Conservation (phyloP, 2,329 filamentous ascomycete genomes). For the Lecanicillium sp. region DNA sequence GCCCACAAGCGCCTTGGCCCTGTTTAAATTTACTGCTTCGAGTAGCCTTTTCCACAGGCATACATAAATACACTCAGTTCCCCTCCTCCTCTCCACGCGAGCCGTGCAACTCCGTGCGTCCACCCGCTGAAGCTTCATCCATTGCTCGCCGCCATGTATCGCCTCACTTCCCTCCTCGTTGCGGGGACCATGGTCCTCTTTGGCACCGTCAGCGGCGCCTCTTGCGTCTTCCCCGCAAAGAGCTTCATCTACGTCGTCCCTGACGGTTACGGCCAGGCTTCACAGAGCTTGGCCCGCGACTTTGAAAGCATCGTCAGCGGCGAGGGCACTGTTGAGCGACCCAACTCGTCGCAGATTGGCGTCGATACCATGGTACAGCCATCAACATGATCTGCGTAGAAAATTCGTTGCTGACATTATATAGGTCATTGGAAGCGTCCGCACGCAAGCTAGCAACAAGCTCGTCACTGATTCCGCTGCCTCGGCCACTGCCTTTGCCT, state of each 20-base stretch:
- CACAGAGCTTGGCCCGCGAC: slow-evolving; percentile 21
- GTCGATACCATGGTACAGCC: slow-evolving; percentile 14
- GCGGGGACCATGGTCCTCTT: neutral
- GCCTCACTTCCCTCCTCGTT: slow-evolving; percentile 1
- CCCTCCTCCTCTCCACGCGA: no score
- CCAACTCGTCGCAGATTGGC: slow-evolving; percentile 13
- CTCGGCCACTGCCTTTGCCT: slow-evolving; percentile 16
- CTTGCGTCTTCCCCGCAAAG: neutral
- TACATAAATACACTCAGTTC: no score
- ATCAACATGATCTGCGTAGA: neutral
- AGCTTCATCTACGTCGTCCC: slow-evolving; percentile 24
- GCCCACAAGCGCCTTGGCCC: no score
- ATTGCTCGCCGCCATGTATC: slow-evolving; percentile 1
- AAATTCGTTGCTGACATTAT: neutral
- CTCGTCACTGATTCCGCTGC: slow-evolving; percentile 17
- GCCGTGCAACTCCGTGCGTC: no score
- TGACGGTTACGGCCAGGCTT: slow-evolving; percentile 21
- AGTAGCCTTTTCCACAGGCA: no score
- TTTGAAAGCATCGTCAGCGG: slow-evolving; percentile 13
- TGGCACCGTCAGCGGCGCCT: neutral
- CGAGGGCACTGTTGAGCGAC: slow-evolving; percentile 10
- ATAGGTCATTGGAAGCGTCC: slow-evolving; percentile 14
- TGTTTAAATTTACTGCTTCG: no score
- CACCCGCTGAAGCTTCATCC: no score
- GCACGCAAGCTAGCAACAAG: slow-evolving; percentile 15